Conservation (phyloP, 768 basidiomycete genomes). For the Tulasnella calospora region DNA sequence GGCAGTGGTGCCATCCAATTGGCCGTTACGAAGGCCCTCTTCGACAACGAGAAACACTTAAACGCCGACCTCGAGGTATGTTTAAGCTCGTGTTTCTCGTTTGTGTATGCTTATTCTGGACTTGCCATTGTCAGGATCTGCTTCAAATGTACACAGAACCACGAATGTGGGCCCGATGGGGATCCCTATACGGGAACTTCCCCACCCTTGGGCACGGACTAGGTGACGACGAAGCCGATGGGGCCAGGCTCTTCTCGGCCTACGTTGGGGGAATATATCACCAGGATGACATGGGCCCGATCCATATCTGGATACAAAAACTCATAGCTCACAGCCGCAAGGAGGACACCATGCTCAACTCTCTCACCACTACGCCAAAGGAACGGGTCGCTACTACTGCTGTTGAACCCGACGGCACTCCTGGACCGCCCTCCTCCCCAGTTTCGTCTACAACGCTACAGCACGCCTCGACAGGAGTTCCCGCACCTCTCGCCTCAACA, state of each 20-base stretch:
- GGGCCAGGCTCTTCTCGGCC: neutral
- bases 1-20: slow-evolving; percentile 1
- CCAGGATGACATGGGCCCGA: neutral
- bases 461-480: neutral
- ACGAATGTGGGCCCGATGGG: neutral
- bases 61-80: neutral
- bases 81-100: neutral
- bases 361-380: neutral
- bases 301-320: neutral
- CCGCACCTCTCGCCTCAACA: neutral
- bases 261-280: slow-evolving; percentile 19
- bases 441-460: neutral
- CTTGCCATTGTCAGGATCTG: neutral
- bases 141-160: neutral
- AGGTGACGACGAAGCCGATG: neutral
- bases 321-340: neutral
- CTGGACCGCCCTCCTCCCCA: neutral
- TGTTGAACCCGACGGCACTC: neutral
- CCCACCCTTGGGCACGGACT: neutral
- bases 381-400: neutral
- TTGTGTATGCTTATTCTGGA: too few relatives aligned
- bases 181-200: neutral
- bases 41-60: neutral
- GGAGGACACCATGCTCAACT: neutral
- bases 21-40: neutral